Evolutionary conservation across 2,329 filamentous ascomycete species (phyloP).

Genomic region (Endocalyx cinctus): DNA sequence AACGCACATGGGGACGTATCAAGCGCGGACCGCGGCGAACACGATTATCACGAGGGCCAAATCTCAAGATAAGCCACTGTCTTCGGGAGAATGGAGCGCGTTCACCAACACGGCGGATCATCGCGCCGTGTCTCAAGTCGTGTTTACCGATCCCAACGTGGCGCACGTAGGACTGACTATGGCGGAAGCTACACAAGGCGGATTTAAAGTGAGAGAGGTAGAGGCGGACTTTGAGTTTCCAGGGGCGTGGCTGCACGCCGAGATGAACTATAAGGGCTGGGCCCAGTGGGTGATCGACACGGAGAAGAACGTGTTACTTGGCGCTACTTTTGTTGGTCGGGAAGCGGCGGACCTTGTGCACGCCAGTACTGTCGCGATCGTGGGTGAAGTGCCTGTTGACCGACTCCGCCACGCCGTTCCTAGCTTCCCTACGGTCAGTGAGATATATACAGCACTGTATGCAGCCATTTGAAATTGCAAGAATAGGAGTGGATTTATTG

Average conservation of each 20-base stretch:
- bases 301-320: not conserved
- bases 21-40: constrained; percentile 1
- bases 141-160: constrained; percentile 1
- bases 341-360: not conserved
- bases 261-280: not conserved
- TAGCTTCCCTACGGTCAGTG: not conserved
- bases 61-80: too few species aligned
- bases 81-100: not conserved
- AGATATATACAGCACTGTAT: too few species aligned
- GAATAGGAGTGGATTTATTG: too few species aligned
- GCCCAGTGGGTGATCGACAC: not conserved
- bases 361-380: not conserved
- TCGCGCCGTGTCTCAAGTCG: not conserved
- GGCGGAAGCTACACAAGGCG: not conserved
- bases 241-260: not conserved
- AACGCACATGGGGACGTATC: constrained; percentile 2
- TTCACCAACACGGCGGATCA: not conserved
- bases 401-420: not conserved
- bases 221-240: not conserved
- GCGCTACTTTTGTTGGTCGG: not conserved
- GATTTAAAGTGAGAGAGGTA: not conserved
- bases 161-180: not conserved
- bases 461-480: too few species aligned
- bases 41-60: constrained; percentile 5
- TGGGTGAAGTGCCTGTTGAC: not conserved